phyloP scores from a whole-genome alignment of 2,329 filamentous ascomycete genomes.

The Cladorrhinum sp. region DNA sequence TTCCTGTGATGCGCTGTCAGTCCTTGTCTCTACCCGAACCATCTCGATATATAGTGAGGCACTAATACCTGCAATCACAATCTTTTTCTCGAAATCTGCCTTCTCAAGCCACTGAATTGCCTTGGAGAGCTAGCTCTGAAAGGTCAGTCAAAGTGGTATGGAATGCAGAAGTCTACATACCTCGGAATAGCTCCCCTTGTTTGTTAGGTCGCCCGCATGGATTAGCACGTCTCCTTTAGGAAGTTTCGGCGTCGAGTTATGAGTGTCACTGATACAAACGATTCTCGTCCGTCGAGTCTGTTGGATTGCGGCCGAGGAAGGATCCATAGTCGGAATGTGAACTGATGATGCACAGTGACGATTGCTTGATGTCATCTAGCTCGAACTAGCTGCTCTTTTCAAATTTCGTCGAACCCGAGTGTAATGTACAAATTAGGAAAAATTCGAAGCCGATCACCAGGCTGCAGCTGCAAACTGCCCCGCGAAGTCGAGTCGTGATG shows the following conservation, averaged over 20 bases:
- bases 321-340: background rate
- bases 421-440: no score
- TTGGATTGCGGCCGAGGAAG: background rate
- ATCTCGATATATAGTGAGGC: background rate
- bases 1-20: slow-evolving; percentile 48
- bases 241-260: slow-evolving; percentile 63
- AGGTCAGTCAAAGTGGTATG: slow-evolving; percentile 6
- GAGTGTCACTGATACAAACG: slow-evolving; percentile 75
- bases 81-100: slow-evolving; percentile 65
- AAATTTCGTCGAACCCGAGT: no score
- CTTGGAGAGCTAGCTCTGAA: slow-evolving; percentile 47
- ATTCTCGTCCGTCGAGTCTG: slow-evolving; percentile 55
- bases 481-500: background rate
- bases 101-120: slow-evolving; percentile 65
- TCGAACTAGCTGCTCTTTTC: no score
- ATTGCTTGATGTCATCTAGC: no score
- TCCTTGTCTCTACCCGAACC: background rate
- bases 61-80: slow-evolving; percentile 62
- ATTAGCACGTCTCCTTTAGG: slow-evolving; percentile 72
- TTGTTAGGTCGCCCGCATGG: slow-evolving; percentile 74
- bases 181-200: slow-evolving; percentile 62
- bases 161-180: slow-evolving; percentile 29
- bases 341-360: no score
- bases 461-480: no score
- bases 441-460: no score